These are phyloP conservation scores for Microsporum audouinii DNA, from an alignment of 2,329 filamentous ascomycete genomes.

Conservation along the genomic window DNA sequence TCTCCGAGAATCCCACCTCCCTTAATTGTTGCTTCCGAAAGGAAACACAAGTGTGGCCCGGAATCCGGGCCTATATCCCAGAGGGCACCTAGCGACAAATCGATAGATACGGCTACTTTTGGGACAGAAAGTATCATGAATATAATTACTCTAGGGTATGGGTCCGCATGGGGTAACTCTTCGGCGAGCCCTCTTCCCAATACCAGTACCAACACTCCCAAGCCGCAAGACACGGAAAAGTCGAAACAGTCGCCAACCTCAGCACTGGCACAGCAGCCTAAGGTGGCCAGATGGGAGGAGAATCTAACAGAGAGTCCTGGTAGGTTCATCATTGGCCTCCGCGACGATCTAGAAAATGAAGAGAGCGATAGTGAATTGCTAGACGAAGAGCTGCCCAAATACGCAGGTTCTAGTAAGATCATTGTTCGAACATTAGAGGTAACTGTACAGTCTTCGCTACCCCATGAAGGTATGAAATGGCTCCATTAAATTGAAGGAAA, in stretches of 20 bases:
- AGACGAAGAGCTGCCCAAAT: background rate
- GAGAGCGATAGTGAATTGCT: slow-evolving; percentile 24
- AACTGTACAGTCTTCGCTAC: slow-evolving; percentile 17
- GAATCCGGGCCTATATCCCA: slow-evolving; percentile 11
- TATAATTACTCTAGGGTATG: slow-evolving; percentile 41
- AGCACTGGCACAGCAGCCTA: slow-evolving; percentile 10
- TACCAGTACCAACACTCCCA: slow-evolving; percentile 20
- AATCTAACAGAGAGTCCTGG: slow-evolving; percentile 18
- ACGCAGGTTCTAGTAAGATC: slow-evolving; percentile 20
- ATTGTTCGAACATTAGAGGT: slow-evolving; percentile 28
- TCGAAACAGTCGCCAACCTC: slow-evolving; percentile 11
- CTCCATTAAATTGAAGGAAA: background rate
- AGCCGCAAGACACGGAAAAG: slow-evolving; percentile 7
- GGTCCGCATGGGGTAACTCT: slow-evolving; percentile 36
- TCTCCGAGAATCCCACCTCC: slow-evolving; percentile 36
- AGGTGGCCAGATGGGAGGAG: slow-evolving; percentile 16
- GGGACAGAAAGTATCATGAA: slow-evolving; percentile 38
- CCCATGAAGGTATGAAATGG: slow-evolving; percentile 14
- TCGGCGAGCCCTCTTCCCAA: slow-evolving; percentile 21
- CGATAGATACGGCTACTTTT: slow-evolving; percentile 22
- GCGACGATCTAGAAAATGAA: slow-evolving; percentile 32
- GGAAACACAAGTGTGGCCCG: slow-evolving; percentile 9
- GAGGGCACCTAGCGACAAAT: slow-evolving; percentile 11
- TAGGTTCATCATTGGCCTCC: slow-evolving; percentile 34
- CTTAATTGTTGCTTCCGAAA: slow-evolving; percentile 23